phyloP scores from a whole-genome alignment of 345 rosid species.

The Syzygium aromaticum region DNA sequence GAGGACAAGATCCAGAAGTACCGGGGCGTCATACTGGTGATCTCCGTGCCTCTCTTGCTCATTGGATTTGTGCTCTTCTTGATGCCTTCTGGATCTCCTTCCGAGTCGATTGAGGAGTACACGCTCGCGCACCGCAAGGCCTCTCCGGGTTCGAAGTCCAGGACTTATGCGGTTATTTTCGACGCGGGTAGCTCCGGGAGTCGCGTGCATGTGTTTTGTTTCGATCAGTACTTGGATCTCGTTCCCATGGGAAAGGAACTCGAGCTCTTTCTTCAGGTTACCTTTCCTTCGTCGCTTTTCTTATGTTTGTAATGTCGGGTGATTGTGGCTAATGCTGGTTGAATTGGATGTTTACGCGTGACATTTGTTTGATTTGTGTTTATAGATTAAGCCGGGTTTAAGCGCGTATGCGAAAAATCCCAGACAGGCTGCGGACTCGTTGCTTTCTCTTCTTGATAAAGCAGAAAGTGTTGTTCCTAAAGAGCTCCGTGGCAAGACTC shows the following conservation, averaged over 20 bases:
- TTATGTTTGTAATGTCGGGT: neutral
- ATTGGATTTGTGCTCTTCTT: slow-evolving; percentile 48
- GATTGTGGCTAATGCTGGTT: neutral
- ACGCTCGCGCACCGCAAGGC: slow-evolving; percentile 35
- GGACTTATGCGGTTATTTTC: slow-evolving; percentile 68
- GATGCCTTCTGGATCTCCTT: slow-evolving; percentile 43
- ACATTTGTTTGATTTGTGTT: slow-evolving; percentile 1
- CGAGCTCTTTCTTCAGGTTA: slow-evolving; percentile 56
- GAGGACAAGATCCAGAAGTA: slow-evolving; percentile 74
- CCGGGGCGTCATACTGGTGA: slow-evolving; percentile 49
- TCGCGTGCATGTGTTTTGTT: slow-evolving; percentile 90
- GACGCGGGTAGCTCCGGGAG: slow-evolving; percentile 98
- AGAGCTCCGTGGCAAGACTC: slow-evolving; percentile 68
- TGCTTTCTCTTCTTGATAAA: slow-evolving; percentile 61
- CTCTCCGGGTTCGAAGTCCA: slow-evolving; percentile 26
- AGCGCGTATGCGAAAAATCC: slow-evolving; percentile 78
- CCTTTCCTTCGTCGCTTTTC: neutral
- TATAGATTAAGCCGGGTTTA: slow-evolving; percentile 77
- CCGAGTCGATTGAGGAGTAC: slow-evolving; percentile 34
- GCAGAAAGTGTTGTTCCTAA: slow-evolving; percentile 85
- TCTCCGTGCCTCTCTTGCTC: slow-evolving; percentile 61
- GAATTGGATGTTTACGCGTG: slow-evolving; percentile 4
- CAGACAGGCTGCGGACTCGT: slow-evolving; percentile 58
- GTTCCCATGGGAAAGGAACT: slow-evolving; percentile 77
- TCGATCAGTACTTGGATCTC: slow-evolving; percentile 86